Conservation (phyloP, 139 green algal genomes). For the Chlorella vulgaris region DNA sequence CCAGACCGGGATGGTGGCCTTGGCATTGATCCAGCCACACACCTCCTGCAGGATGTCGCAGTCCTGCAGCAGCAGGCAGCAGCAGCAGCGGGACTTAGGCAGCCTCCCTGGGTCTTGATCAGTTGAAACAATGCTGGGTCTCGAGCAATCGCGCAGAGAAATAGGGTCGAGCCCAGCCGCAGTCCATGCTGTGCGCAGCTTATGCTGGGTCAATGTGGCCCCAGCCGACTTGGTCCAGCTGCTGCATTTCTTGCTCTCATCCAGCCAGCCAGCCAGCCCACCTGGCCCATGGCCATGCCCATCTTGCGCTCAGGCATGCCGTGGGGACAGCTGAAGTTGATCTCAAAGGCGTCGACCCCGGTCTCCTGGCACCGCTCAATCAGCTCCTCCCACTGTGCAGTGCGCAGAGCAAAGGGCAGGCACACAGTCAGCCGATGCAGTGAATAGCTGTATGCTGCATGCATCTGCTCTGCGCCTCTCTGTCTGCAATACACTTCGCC, state of each 20-base stretch:
- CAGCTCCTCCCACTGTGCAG: constrained; percentile 88
- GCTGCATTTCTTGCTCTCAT: too few relatives aligned
- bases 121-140: too few relatives aligned
- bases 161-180: too few relatives aligned
- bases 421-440: background rate
- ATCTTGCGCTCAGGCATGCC: constrained; percentile 93
- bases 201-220: too few relatives aligned
- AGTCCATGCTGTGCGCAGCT: too few relatives aligned
- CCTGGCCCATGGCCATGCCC: constrained; percentile 71
- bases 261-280: background rate
- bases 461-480: too few relatives aligned
- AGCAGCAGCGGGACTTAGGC: background rate
- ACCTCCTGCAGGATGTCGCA: constrained; percentile 76
- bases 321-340: constrained; percentile 97
- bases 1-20: constrained; percentile 91
- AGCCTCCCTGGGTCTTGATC: too few relatives aligned
- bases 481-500: too few relatives aligned
- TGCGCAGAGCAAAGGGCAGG: background rate
- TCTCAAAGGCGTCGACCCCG: constrained; percentile 95
- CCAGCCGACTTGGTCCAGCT: too few relatives aligned
- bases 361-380: constrained; percentile 85
- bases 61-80: constrained; percentile 44
- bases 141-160: too few relatives aligned
- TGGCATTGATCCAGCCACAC: constrained; percentile 89
- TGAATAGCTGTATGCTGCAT: too few relatives aligned